phyloP scores from a whole-genome alignment of 441 rosid species.

The Populus hybrid region DNA sequence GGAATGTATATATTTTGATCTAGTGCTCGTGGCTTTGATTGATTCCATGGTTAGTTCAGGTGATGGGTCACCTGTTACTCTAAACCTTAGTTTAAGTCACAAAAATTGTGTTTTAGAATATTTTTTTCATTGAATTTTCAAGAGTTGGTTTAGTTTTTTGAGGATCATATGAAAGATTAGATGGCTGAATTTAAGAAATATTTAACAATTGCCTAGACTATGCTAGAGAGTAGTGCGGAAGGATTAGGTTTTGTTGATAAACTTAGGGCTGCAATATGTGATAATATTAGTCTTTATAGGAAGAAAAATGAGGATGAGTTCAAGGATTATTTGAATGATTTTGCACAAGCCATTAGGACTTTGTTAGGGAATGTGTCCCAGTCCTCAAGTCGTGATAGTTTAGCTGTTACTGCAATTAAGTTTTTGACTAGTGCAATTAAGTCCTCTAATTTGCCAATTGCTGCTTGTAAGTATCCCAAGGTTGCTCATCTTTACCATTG shows the following conservation, averaged over 20 bases:
- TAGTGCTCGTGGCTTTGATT: constrained; percentile 36
- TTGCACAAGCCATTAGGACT: constrained; percentile 84
- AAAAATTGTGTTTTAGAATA: constrained; percentile 78
- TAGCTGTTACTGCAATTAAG: constrained; percentile 85
- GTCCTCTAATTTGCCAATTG: too few relatives aligned
- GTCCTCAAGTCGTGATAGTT: constrained; percentile 62
- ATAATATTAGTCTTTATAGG: constrained; percentile 88
- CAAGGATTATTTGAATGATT: constrained; percentile 55
- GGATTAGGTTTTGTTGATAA: constrained; percentile 66
- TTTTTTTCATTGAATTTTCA: constrained; percentile 84
- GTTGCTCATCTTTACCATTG: too few relatives aligned
- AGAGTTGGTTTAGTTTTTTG: constrained; percentile 90
- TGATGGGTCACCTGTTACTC: constrained; percentile 37
- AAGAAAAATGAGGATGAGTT: constrained; percentile 87
- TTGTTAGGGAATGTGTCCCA: constrained; percentile 70
- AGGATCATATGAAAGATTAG: constrained; percentile 93
- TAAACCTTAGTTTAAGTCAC: constrained; percentile 72
- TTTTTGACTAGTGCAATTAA: constrained; percentile 51
- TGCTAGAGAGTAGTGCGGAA: constrained; percentile 46
- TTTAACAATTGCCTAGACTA: constrained; percentile 53
- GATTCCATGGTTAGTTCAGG: constrained; percentile 44
- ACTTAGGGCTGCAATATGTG: constrained; percentile 84
- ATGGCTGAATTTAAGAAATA: constrained; percentile 81
- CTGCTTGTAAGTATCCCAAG: constrained; percentile 45
- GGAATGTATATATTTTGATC: too few relatives aligned